Evolutionary conservation across 768 basidiomycete species (phyloP), one percentile per base, ranked within the genome.

Genomic region (Crassisporium funariophilum): DNA sequence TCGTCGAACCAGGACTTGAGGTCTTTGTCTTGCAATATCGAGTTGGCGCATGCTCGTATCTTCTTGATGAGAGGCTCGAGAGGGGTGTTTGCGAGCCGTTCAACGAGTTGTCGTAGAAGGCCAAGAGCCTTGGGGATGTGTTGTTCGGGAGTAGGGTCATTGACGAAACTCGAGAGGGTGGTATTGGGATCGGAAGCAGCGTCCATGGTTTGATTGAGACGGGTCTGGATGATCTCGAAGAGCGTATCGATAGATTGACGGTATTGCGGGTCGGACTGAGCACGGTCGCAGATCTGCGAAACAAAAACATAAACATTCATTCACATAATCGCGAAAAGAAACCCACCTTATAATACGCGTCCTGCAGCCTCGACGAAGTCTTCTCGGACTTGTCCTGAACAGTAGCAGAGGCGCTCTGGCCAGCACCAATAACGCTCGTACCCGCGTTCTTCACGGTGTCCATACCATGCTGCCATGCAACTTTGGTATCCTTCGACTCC

Each of bases 381-480:
- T 70, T 82, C 11, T 77, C 67, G 0, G 70, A 61, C 29, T 69
- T 61, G 11, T 84, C 78, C 52, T 83, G 64, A 1, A 69, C 63
- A 4, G 71, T 67, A 0, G 57, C 63, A 2, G 70, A 66, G 3
- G 73, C 71, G 1, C 63, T 60, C 55, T 85, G 81, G 3, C 70
- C 69, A 0, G 68, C 70, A 3, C 79, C 83, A 20, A 88, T 88
- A 6, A 73, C 75, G 23, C 68, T 69, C 0, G 75, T 77, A 6
- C 87, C 87, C 0, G 68, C 71, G 9, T 67, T 74, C 59, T 84
- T 88, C 8, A 79, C 69, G 0, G 74, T 75, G 22, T 87, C 87
- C 79, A 88, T 83, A 0, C 81, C 74, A 52, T 78, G 78, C 64
- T 86, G 82, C 59, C 84, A 89, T 20, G 73, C 70, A 5, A 72